A percentile compares a stretch with the other conserved stretches of the same genome.
Conservation (phyloP, 371 early-diverging fungal genomes). For the Rhizomucor pusillus region DNA sequence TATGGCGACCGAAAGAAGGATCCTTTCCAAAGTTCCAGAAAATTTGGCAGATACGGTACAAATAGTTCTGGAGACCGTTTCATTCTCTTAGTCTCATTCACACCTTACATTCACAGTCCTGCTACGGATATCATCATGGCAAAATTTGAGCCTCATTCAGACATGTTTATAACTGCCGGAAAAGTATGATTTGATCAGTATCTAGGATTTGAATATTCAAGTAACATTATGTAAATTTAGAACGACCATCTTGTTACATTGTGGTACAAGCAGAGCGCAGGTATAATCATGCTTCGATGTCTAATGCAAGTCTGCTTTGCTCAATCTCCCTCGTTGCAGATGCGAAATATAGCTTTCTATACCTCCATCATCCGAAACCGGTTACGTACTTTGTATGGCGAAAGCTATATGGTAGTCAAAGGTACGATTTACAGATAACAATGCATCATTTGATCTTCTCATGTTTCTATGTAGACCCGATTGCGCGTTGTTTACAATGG, state of each 20-base stretch:
- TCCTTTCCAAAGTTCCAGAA: not conserved
- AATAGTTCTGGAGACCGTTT: not conserved
- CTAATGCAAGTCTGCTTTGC: not conserved
- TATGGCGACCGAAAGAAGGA: slow-evolving; percentile 25
- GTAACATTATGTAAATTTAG: slow-evolving; percentile 28
- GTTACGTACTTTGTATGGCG: slow-evolving; percentile 74
- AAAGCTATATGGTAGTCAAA: slow-evolving; percentile 36
- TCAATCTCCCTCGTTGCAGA: not conserved
- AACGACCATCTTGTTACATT: slow-evolving; percentile 69
- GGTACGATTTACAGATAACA: not conserved
- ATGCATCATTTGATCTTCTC: slow-evolving; percentile 3
- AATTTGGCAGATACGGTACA: not conserved
- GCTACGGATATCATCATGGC: slow-evolving; percentile 30
- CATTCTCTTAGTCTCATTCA: not conserved
- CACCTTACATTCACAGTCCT: slow-evolving; percentile 17
- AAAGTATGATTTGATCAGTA: slow-evolving; percentile 37
- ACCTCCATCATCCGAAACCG: slow-evolving; percentile 67
- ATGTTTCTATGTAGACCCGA: slow-evolving; percentile 11
- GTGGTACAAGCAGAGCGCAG: slow-evolving; percentile 49
- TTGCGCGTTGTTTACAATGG: slow-evolving; percentile 69
- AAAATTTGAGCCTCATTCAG: slow-evolving; percentile 68
- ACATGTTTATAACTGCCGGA: slow-evolving; percentile 65
- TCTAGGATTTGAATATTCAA: not conserved
- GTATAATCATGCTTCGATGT: not conserved
- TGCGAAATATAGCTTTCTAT: slow-evolving; percentile 44